These are phyloP conservation scores for Suhomyces canberraensis DNA, from an alignment of 805 yeast genomes.

Conservation along the genomic window DNA sequence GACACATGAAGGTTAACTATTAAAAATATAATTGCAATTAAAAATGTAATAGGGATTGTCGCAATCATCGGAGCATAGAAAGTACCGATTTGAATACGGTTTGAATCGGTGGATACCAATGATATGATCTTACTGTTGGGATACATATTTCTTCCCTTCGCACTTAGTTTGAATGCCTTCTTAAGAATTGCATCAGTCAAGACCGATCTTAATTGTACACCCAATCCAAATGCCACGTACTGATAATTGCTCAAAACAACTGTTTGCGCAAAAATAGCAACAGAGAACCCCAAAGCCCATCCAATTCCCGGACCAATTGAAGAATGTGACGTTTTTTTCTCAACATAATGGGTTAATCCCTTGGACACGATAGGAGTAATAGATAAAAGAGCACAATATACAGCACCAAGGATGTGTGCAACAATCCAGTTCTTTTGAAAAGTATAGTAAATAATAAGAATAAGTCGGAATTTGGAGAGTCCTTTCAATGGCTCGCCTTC, in stretches of 20 bases:
- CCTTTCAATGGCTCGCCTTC: not conserved
- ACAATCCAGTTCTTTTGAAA: not conserved
- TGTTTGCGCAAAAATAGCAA: not conserved
- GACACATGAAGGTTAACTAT: slow-evolving; percentile 15
- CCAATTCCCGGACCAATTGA: slow-evolving; percentile 7
- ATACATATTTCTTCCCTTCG: slow-evolving; percentile 9
- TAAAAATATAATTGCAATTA: slow-evolving; percentile 13
- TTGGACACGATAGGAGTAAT: slow-evolving; percentile 4
- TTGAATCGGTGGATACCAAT: slow-evolving; percentile 14
- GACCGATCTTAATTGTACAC: slow-evolving; percentile 11
- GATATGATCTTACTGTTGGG: slow-evolving; percentile 14
- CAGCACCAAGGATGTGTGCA: not conserved
- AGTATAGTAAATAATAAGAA: not conserved
- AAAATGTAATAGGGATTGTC: slow-evolving; percentile 11
- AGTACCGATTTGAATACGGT: slow-evolving; percentile 14
- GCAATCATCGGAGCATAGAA: slow-evolving; percentile 10
- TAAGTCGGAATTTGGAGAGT: not conserved
- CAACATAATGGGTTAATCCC: slow-evolving; percentile 7
- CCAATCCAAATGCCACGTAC: slow-evolving; percentile 12
- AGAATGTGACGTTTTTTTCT: not conserved
- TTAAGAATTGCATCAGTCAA: slow-evolving; percentile 12
- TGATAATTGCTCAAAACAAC: slow-evolving; percentile 9
- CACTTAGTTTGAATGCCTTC: slow-evolving; percentile 14
- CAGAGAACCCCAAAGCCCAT: slow-evolving; percentile 4
- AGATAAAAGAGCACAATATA: not conserved